Evolutionary conservation across 306 rosid genomes (phyloP).

Genomic region (Calophaca sinica): DNA sequence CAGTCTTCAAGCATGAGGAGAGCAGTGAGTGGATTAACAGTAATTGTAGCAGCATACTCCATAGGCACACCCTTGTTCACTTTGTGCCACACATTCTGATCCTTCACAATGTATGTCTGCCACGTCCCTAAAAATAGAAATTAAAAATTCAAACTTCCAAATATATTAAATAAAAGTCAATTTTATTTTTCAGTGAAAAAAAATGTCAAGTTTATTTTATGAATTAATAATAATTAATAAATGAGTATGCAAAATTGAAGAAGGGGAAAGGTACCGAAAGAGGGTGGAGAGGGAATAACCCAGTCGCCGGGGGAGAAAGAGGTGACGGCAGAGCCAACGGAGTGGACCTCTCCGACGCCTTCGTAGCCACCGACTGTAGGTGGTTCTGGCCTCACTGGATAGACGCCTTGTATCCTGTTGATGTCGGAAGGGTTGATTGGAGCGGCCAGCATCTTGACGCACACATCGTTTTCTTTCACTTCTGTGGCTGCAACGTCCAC

Average conservation of each 20-base stretch:
- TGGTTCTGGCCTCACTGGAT: conserved; percentile 83
- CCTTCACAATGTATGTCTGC: conserved; percentile 89
- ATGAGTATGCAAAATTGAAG: neutral
- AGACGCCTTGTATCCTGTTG: conserved; percentile 90
- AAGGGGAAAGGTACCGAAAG: conserved; percentile 60
- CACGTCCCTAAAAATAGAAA: conserved; percentile 70
- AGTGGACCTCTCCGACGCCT: conserved; percentile 87
- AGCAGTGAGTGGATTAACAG: conserved; percentile 93
- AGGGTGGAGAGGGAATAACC: conserved; percentile 94
- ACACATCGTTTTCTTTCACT: conserved; percentile 81
- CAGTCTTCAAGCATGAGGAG: conserved; percentile 88
- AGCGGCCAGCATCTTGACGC: conserved; percentile 90
- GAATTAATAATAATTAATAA: neutral
- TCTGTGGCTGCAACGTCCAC: conserved; percentile 63
- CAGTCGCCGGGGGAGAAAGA: conserved; percentile 76
- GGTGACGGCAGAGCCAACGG: conserved; percentile 70
- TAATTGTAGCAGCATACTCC: conserved; percentile 89
- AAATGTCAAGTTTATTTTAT: neutral
- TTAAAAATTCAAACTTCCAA: neutral
- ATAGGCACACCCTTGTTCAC: conserved; percentile 71
- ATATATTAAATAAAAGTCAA: no score
- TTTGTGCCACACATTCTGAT: conserved; percentile 81
- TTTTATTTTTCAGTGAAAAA: no score
- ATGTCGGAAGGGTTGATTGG: conserved; percentile 94
- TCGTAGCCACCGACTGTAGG: conserved; percentile 96